These are phyloP conservation scores for Colletotrichum cordylinicola DNA, from an alignment of 2,329 filamentous ascomycete genomes.

Conservation along the genomic window DNA sequence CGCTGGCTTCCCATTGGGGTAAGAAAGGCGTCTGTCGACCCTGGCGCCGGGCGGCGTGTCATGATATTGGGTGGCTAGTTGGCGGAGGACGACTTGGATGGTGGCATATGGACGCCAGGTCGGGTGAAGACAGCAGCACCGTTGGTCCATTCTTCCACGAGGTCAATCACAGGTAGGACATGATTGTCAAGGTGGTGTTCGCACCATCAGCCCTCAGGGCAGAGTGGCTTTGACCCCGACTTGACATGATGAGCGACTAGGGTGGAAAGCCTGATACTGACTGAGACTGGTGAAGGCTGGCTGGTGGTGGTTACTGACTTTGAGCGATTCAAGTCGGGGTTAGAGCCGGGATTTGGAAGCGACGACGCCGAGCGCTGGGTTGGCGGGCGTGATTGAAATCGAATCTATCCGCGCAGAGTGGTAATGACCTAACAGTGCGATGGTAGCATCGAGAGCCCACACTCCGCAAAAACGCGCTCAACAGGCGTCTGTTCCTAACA, in stretches of 20 bases:
- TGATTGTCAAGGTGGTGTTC: background rate
- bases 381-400: background rate
- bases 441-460: background rate
- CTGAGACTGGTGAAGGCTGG: background rate
- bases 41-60: background rate
- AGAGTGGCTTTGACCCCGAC: slow-evolving; percentile 4
- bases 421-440: background rate
- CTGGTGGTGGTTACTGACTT: background rate
- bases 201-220: background rate
- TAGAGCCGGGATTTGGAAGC: background rate
- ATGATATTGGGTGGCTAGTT: background rate
- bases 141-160: background rate
- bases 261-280: background rate
- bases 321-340: background rate
- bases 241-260: background rate
- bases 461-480: background rate
- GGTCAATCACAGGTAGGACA: background rate
- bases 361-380: background rate
- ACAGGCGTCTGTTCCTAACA: background rate
- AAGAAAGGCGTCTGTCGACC: background rate
- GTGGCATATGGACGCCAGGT: background rate
- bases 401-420: background rate
- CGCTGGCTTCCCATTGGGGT: background rate
- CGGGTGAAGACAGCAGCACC: background rate
- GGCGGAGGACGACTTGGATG: background rate